A percentile compares a stretch with the other conserved stretches of the same genome.
These are phyloP conservation scores for Chrysoporthe cubensis DNA, from an alignment of 2,329 filamentous ascomycete genomes.

Conservation along the genomic window DNA sequence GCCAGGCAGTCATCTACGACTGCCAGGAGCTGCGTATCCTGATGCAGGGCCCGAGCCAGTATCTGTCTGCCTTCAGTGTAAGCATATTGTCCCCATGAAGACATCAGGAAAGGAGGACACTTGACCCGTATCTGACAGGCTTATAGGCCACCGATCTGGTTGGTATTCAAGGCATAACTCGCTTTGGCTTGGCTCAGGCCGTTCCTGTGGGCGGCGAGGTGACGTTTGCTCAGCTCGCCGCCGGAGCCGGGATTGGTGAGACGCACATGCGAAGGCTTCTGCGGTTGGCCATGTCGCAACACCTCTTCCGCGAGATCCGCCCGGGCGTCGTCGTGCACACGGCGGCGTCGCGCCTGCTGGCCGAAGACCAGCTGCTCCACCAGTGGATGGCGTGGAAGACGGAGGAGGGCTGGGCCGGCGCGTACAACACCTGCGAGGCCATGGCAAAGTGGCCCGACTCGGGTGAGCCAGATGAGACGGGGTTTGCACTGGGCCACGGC, in stretches of 20 bases:
- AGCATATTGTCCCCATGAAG: not conserved
- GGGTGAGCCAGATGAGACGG: conserved; percentile 12
- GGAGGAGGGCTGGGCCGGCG: conserved; percentile 13
- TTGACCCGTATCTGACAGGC: not conserved
- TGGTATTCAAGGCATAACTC: conserved; percentile 18
- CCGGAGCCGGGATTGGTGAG: conserved; percentile 14
- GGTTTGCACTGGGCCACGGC: conserved; percentile 13
- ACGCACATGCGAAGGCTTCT: conserved; percentile 15
- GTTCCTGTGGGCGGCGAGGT: conserved; percentile 4
- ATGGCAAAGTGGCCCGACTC: conserved; percentile 16
- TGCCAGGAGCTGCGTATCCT: conserved; percentile 18
- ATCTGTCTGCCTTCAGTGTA: conserved; percentile 9
- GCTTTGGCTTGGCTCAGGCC: conserved; percentile 11
- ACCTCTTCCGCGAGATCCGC: conserved; percentile 15
- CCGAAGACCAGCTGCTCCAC: conserved; percentile 17
- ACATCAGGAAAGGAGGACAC: not conserved
- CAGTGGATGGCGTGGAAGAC: conserved; percentile 21
- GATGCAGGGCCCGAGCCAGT: conserved; percentile 17
- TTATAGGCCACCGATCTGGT: conserved; percentile 1
- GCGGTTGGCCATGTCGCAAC: conserved; percentile 14
- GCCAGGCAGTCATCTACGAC: conserved; percentile 20
- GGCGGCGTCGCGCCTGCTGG: conserved; percentile 20
- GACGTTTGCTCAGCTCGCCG: conserved; percentile 16
- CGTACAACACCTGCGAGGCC: conserved; percentile 12
- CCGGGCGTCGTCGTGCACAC: conserved; percentile 18